Percentiles rank a stretch among this genome's conserved stretches.
Evolutionary conservation across 192 early-diverging fungal genomes (phyloP).

Genomic region (Coemansia sp.): DNA sequence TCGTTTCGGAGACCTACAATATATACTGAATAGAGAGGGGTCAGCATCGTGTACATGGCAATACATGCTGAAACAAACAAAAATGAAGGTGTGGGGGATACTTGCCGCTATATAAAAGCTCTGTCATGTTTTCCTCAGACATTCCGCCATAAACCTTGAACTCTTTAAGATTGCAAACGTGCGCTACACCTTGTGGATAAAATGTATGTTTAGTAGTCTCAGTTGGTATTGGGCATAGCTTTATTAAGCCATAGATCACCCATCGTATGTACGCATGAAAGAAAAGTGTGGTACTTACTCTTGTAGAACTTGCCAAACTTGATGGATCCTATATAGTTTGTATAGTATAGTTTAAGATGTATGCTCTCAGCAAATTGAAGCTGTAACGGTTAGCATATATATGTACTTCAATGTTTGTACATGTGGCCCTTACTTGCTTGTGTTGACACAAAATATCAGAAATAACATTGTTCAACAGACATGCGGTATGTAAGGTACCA

Average conservation of each 20-base stretch:
- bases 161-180: slow-evolving; percentile 96
- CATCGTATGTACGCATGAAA: not conserved
- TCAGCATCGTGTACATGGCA: no score
- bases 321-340: slow-evolving; percentile 53
- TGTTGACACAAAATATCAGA: no score
- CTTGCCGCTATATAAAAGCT: slow-evolving; percentile 74
- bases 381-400: no score
- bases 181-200: slow-evolving; percentile 45
- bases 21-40: not conserved
- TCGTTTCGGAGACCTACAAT: slow-evolving; percentile 59
- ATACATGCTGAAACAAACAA: not conserved
- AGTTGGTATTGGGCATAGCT: no score
- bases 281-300: slow-evolving; percentile 59
- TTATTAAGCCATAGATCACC: not conserved
- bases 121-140: slow-evolving; percentile 78
- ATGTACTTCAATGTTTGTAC: no score
- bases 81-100: not conserved
- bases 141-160: slow-evolving; percentile 94
- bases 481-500: no score
- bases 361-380: not conserved
- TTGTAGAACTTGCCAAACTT: slow-evolving; percentile 92
- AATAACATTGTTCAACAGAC: no score
- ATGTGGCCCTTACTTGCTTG: no score
- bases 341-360: not conserved
- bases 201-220: not conserved